These are phyloP conservation scores for Ustilago bromivora DNA, from an alignment of 1,284 basidiomycete species.

Conservation along the genomic window DNA sequence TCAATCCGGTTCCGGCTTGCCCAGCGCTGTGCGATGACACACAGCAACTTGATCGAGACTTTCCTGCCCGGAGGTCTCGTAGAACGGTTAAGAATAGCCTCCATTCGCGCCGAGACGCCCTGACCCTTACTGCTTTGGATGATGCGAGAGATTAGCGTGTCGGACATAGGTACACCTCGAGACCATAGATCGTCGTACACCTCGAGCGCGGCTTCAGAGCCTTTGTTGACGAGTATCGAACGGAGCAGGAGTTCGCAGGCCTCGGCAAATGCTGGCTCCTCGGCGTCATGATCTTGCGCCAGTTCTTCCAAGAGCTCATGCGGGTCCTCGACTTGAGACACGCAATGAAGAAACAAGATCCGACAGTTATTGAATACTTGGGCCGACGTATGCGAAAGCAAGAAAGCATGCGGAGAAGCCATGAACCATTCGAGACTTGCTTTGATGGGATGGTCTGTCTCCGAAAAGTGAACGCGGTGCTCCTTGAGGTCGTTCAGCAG, in stretches of 20 bases:
- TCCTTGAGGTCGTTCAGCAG: conserved; percentile 14
- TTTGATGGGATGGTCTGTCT: conserved; percentile 19
- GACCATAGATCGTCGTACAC: conserved; percentile 42
- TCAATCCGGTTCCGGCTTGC: conserved; percentile 33
- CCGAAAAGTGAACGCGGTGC: not conserved
- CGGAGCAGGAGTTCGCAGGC: conserved; percentile 31
- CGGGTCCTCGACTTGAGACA: conserved; percentile 18
- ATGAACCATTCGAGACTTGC: conserved; percentile 28
- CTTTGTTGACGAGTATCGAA: conserved; percentile 13
- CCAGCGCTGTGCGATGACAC: conserved; percentile 24
- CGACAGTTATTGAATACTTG: conserved; percentile 19
- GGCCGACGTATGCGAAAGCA: conserved; percentile 24
- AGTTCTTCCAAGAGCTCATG: conserved; percentile 17
- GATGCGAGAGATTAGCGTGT: conserved; percentile 9
- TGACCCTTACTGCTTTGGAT: conserved; percentile 11
- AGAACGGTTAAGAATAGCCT: conserved; percentile 23
- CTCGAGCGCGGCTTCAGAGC: conserved; percentile 21
- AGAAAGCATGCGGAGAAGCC: conserved; percentile 32
- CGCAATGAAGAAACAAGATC: conserved; percentile 17
- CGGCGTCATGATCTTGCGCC: conserved; percentile 14
- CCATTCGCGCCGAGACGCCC: conserved; percentile 19
- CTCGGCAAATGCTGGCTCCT: conserved; percentile 19
- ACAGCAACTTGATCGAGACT: conserved; percentile 7
- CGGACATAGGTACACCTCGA: conserved; percentile 22
- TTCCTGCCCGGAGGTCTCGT: not conserved